Evolutionary conservation across 2,329 filamentous ascomycete genomes (phyloP), one percentile per base, ranked within the genome.

Genomic region (Daldinia sp.): DNA sequence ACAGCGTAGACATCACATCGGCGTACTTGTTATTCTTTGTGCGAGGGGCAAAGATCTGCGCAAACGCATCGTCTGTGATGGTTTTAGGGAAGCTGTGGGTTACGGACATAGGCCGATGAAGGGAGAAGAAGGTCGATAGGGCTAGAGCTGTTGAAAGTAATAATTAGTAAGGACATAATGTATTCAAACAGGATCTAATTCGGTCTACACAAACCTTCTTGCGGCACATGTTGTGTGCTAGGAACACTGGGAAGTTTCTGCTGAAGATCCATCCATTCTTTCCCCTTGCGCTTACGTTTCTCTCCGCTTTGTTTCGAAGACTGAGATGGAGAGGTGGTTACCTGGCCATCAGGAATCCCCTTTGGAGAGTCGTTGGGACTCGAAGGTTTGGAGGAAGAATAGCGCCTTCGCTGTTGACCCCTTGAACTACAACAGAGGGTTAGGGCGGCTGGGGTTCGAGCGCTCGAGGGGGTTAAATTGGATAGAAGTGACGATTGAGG

Each of bases 61-160:
- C 90, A 80, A 98, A 98, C 56, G 90, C 87, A 77, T 92, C 91
- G 69, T 91, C 85, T 59, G 88, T 89, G 51, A 94, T 87, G 20
- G 87, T 84, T 74, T 88, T 89, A 63, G 92, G 96, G 77, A 97
- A 90, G 73, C 91, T 90, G 74, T 91, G 90, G 56, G 91, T 94
- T 72, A 98, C 89, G 62, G 93, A 97, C 77, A 99, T 95, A 51
- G 96, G 96, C 69, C 96, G 90, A 82, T 99, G 93, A 73, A 97
- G 91, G 70, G 94, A 97, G 85, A 98, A 98, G 86, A 99, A 98
- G 67, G 92, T 92, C 6, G 95, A 96, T 51, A 97, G 85, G 71
- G 92, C 91, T 68, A 98, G 87, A 77, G 97, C 96, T 98, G 73
- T 56, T 53, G 33, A 35, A 18, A 3, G 60, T 65, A 77, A 73